A percentile compares a stretch with the other conserved stretches of the same genome.
Evolutionary conservation across 2,329 filamentous ascomycete genomes (phyloP).

Genomic region (Drechslerella stenobrocha): DNA sequence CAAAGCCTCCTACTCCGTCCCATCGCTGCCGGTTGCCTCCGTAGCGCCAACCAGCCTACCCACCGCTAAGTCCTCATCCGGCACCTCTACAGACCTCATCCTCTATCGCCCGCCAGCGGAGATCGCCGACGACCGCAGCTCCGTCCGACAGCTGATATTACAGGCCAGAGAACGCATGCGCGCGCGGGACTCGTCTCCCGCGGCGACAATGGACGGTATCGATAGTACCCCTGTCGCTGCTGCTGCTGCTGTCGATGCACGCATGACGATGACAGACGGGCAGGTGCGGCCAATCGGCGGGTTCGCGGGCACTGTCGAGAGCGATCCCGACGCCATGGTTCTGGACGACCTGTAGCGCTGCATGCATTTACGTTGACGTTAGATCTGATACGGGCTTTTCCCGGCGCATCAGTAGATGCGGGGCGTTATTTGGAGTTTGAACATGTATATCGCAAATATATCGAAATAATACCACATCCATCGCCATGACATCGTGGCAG

Average conservation of each 20-base stretch:
- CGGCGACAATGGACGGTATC: constrained; percentile 50
- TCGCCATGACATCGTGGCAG: too few species aligned
- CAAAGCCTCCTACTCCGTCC: constrained; percentile 61
- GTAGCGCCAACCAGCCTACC: constrained; percentile 57
- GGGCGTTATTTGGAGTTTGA: too few species aligned
- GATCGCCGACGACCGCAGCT: constrained; percentile 70
- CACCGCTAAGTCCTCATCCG: constrained; percentile 60
- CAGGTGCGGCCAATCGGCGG: constrained; percentile 41
- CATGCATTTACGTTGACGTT: too few species aligned
- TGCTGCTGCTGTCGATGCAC: constrained; percentile 15
- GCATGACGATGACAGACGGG: constrained; percentile 15
- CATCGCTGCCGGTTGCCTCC: constrained; percentile 61
- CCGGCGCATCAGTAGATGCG: too few species aligned
- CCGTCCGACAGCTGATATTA: constrained; percentile 78
- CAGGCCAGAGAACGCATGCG: constrained; percentile 73
- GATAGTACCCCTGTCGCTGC: constrained; percentile 3
- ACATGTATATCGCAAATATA: too few species aligned
- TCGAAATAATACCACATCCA: too few species aligned
- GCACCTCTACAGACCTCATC: constrained; percentile 61
- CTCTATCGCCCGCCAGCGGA: constrained; percentile 80
- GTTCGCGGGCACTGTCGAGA: constrained; percentile 53
- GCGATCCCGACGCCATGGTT: constrained; percentile 70
- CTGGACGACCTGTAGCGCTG: constrained; percentile 58
- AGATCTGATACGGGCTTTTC: too few species aligned
- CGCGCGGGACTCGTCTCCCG: constrained; percentile 61